Evolutionary conservation across 2,329 filamentous ascomycete genomes (phyloP).

Genomic region (Colletotrichum tanaceti): DNA sequence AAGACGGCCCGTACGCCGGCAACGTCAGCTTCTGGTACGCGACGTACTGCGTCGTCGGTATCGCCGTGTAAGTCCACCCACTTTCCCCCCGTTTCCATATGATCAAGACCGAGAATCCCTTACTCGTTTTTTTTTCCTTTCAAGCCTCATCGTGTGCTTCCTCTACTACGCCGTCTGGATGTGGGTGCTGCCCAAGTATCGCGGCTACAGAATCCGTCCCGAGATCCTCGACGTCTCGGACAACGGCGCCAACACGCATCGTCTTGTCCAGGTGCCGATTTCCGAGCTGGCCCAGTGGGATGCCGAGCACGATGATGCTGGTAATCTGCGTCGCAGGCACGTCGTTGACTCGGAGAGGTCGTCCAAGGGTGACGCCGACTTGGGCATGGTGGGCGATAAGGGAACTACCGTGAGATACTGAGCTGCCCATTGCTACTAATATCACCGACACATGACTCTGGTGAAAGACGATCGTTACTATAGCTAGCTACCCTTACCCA

Average conservation of each 20-base stretch:
- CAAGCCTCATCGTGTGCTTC: slow-evolving; percentile 64
- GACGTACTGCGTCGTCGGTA: slow-evolving; percentile 73
- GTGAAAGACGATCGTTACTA: too few species aligned
- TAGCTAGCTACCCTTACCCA: too few species aligned
- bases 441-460: too few species aligned
- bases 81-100: rapidly evolving
- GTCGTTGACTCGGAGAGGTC: slow-evolving; percentile 16
- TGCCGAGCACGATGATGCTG: slow-evolving; percentile 64
- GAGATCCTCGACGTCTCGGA: slow-evolving; percentile 62
- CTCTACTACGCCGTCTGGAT: slow-evolving; percentile 72
- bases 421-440: neutral
- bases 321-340: slow-evolving; percentile 44
- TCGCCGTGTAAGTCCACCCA: slow-evolving; percentile 68
- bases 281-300: slow-evolving; percentile 67
- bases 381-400: neutral
- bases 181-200: slow-evolving; percentile 63
- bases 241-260: slow-evolving; percentile 56
- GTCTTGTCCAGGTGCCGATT: slow-evolving; percentile 64
- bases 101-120: neutral
- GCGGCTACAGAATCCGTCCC: slow-evolving; percentile 65
- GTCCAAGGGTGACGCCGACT: slow-evolving; percentile 11
- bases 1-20: slow-evolving; percentile 67
- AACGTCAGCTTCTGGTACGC: slow-evolving; percentile 81
- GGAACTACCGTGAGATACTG: neutral
- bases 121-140: neutral